phyloP scores from a whole-genome alignment of 805 yeast species.

The Debaryomyces prosopidis region DNA sequence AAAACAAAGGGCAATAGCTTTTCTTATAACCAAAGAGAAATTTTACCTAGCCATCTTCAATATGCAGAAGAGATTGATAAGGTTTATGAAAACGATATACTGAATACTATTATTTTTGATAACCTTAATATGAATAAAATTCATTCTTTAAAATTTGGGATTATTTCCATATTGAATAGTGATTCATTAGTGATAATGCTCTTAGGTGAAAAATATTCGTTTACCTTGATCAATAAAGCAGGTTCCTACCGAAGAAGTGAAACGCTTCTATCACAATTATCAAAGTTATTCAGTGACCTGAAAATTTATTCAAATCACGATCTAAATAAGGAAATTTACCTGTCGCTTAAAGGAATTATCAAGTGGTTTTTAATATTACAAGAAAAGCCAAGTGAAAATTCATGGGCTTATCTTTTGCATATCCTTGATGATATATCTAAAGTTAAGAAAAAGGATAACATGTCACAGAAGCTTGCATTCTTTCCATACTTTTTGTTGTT shows the following conservation, averaged over 20 bases:
- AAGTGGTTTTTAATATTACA: conserved; percentile 36
- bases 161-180: conserved; percentile 7
- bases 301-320: conserved; percentile 2
- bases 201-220: conserved; percentile 19
- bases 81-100: conserved; percentile 1
- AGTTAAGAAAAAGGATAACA: not conserved
- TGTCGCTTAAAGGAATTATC: conserved; percentile 20
- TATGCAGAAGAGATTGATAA: not conserved
- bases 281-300: conserved; percentile 13
- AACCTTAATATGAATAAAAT: conserved; percentile 16
- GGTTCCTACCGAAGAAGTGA: conserved; percentile 17
- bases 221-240: conserved; percentile 23
- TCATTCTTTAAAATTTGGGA: conserved; percentile 16
- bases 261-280: conserved; percentile 18
- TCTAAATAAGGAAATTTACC: conserved; percentile 13
- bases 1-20: not conserved
- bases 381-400: conserved; percentile 19
- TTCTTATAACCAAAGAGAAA: not conserved
- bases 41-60: not conserved
- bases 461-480: conserved; percentile 4
- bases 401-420: conserved; percentile 14
- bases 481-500: conserved; percentile 21
- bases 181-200: conserved; percentile 16
- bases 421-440: conserved; percentile 12
- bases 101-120: conserved; percentile 12